phyloP scores from a whole-genome alignment of 116 monocot genomes.

The Cymodocea nodosa region DNA sequence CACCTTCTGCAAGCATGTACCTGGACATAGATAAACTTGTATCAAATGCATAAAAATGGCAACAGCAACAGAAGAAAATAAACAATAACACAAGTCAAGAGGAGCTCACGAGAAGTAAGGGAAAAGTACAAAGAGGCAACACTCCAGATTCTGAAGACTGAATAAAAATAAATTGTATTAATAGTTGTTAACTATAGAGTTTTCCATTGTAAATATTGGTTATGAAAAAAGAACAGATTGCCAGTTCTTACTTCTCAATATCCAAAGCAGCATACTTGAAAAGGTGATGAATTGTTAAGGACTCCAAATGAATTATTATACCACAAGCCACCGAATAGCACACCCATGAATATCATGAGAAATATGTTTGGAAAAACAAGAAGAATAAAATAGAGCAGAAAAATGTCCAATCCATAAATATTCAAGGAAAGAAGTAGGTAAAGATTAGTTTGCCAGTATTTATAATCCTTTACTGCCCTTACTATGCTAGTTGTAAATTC shows the following conservation, averaged over 20 bases:
- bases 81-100: background rate
- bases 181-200: background rate
- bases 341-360: too few relatives aligned
- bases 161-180: slow-evolving; percentile 8
- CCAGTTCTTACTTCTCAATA: slow-evolving; percentile 78
- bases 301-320: slow-evolving; percentile 8
- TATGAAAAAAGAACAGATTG: background rate
- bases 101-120: slow-evolving; percentile 96
- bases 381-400: too few relatives aligned
- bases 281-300: slow-evolving; percentile 85
- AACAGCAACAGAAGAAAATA: slow-evolving; percentile 1
- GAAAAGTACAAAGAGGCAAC: slow-evolving; percentile 95
- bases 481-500: too few relatives aligned
- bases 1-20: slow-evolving; percentile 97
- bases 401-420: too few relatives aligned
- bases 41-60: background rate
- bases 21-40: slow-evolving; percentile 15
- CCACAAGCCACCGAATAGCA: background rate
- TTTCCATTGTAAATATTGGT: background rate
- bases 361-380: too few relatives aligned
- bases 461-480: too few relatives aligned
- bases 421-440: too few relatives aligned
- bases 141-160: slow-evolving; percentile 96
- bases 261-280: slow-evolving; percentile 97
- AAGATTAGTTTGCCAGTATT: too few relatives aligned